phyloP scores from a whole-genome alignment of 2,329 filamentous ascomycete genomes.

The Daldinia sp. region DNA sequence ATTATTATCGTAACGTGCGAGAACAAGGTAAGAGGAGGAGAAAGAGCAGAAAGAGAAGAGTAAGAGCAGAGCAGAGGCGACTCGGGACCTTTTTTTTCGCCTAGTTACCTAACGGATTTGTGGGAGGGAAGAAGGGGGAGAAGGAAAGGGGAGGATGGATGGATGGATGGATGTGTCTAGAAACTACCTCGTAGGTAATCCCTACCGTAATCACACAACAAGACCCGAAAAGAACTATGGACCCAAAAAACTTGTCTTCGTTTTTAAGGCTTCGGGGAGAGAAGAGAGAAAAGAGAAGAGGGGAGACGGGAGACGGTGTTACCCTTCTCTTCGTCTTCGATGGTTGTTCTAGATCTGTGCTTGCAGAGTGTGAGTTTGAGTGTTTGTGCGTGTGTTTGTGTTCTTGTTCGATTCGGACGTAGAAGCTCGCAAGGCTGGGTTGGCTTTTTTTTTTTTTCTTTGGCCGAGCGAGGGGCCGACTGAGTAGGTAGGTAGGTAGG shows the following conservation, averaged over 20 bases:
- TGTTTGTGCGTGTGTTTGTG: no score
- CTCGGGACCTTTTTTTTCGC: conserved; percentile 13
- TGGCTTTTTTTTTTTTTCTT: background rate
- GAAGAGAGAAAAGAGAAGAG: no score
- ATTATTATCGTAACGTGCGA: conserved; percentile 11
- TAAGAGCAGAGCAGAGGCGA: no score
- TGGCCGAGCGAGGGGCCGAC: background rate
- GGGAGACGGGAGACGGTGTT: background rate
- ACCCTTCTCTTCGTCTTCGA: background rate
- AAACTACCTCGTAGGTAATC: conserved; percentile 32
- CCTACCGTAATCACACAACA: conserved; percentile 31
- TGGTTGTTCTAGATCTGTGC: background rate
- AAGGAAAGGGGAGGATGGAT: no score
- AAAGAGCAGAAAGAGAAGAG: background rate
- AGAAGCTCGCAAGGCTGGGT: background rate
- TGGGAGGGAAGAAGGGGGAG: background rate
- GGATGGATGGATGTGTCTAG: conserved; percentile 22
- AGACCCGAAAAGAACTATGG: conserved; percentile 24
- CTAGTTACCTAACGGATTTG: background rate
- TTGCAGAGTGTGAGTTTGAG: no score
- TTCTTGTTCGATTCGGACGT: background rate
- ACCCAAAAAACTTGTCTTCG: background rate
- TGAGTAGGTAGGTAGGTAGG: background rate
- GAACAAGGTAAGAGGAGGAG: background rate
- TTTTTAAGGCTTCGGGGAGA: background rate